Base-by-base conservation (phyloP, 208 protist genomes). In the Leishmania braziliensis region DNA sequence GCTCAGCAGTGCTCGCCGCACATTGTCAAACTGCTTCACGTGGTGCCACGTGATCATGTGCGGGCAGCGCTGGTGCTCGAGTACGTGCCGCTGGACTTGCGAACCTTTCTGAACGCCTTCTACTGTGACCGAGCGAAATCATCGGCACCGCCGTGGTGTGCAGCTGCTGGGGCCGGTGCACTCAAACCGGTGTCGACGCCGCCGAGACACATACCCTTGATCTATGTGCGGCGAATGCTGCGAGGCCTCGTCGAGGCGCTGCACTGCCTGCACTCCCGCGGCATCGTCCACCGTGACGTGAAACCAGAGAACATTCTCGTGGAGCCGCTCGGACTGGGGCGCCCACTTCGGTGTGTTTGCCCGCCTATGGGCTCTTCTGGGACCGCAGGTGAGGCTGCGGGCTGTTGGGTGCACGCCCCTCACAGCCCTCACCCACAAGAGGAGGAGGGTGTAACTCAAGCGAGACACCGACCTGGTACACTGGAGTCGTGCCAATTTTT, bases 221-320 rank as follows among this genome's bases (percentile, higher is more conserved):
- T 53, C 14, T 89, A 89, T 53, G 69, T 85, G 43, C 84, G 84
- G 46, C 73, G 76, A 9, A 65, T 89, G 29, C 4, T 89, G 60
- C 71, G 75, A 20, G 86, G 86, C 5, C 73, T 89, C 50, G 39
- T 89, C 20, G 81, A 82, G 76, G 86, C 86, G n/a, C 84, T 97
- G 23, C 69, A 78, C 53, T 71, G 53, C 33, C 81, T 97, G 36
- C 93, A 97, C 80, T 73, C 80, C 12, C 79, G 84, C 33, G 87
- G 91, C 74, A 83, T 97, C 56, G 90, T 87, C 0, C 93, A 97
- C 68, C 86, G 92, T 46, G 93, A 85, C 43, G 77, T 85, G 39
- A 85, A 85, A n/a, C 82, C 82, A 8, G 82, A 85, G 53, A 85
- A 97, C 82, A 84, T 97, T 60, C 83, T 97, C 20, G 68, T 97